Base-by-base conservation (phyloP, 2,329 filamentous ascomycete species). In the Trichoderma guizhouense region DNA sequence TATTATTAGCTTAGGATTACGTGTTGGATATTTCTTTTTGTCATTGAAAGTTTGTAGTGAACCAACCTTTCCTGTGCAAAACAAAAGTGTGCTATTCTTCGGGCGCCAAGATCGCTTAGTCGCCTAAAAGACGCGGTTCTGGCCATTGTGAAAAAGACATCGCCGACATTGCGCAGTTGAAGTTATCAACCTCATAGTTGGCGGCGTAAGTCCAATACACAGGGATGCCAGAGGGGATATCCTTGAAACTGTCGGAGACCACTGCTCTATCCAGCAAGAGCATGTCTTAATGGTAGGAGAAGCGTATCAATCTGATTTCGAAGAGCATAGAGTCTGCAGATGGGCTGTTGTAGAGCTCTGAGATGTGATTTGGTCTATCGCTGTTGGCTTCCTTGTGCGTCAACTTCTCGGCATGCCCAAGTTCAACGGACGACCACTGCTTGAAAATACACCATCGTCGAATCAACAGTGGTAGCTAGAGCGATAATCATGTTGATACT, bases 1-100 rank as follows among this genome's bases (percentile, higher is more conserved):
- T 69, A 69, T 53, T 62, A 69, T 69, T 69, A 69, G 57, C 61
- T 68, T 69, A 69, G 66, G 57, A 69, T 62, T 53, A 69, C n/a
- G 21, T 9, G 14, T 26, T 36, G 36, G 55, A 61, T 69, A 69
- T 21, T 67, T 43, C 18, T 64, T 8, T 53, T 51, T 61, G 9
- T 62, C 62, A 61, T 69, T 47, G 18, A 69, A 26, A 34, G 15
- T 26, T 39, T 21, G 8, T 28, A 36, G 8, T 67, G 24, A 26
- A 21, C 8, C 6, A 24, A 5, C 12, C 21, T 28, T 6, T 4
- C 14, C 28, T 14, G 57, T 60, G 30, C 9, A 15, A 18, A 18
- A 21, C 14, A n/a, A 34, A 14, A 4, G 11, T 32, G 57, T 34
- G 28, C 18, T 8, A n/a, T 28, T 9, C 8, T 47, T 21, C 9